phyloP scores from a whole-genome alignment of 805 yeast genomes.

The Priceomyces melissophilus region DNA sequence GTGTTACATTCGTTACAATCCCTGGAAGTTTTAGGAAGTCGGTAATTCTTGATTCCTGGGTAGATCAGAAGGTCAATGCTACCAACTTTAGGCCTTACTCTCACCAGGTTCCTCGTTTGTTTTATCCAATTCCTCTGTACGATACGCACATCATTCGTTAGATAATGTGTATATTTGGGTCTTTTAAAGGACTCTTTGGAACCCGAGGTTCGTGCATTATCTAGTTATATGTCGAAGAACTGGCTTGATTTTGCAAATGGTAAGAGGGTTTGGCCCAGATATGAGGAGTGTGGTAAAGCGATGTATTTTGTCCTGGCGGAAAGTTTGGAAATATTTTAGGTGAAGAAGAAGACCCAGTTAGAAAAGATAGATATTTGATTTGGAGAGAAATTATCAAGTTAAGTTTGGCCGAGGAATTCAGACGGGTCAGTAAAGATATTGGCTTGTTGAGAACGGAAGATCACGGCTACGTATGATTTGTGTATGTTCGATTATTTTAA shows the following conservation, averaged over 20 bases:
- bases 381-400: constrained; percentile 8
- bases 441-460: constrained; percentile 3
- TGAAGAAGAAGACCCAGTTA: constrained; percentile 6
- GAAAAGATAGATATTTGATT: constrained; percentile 7
- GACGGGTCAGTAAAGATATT: constrained; percentile 5
- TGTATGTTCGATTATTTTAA: too few relatives aligned
- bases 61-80: too few relatives aligned
- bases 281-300: constrained; percentile 2
- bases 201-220: constrained; percentile 3
- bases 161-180: constrained; percentile 13
- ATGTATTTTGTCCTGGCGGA: constrained; percentile 1
- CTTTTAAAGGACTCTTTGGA: constrained; percentile 7
- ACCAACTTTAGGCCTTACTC: too few relatives aligned
- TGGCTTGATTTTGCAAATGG: constrained; percentile 7
- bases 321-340: constrained; percentile 4
- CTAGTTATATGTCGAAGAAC: constrained; percentile 6
- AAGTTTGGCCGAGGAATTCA: constrained; percentile 9
- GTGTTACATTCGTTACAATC: too few relatives aligned
- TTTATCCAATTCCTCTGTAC: not conserved
- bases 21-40: too few relatives aligned
- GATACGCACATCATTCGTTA: constrained; percentile 13
- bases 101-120: not conserved
- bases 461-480: not conserved
- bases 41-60: too few relatives aligned
- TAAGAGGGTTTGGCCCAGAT: constrained; percentile 1